Conservation (phyloP, 2,329 filamentous ascomycete genomes). For the Paraconiothyrium brasiliense region DNA sequence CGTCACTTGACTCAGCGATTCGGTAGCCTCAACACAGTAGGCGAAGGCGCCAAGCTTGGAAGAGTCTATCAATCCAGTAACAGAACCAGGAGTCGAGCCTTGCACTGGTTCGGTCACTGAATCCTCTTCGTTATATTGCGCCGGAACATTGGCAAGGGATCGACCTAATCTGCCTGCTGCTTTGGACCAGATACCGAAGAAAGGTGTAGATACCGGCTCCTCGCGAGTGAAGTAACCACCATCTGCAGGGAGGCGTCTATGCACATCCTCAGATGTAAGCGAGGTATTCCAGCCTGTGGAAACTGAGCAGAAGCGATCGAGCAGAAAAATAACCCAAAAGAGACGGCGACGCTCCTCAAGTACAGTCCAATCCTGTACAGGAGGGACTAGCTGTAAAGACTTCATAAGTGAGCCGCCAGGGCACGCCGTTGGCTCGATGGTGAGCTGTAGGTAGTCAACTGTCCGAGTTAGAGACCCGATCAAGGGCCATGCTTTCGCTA, state of each 20-base stretch:
- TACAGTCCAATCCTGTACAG: conserved; percentile 42
- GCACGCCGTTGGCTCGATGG: conserved; percentile 37
- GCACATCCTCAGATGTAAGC: conserved; percentile 46
- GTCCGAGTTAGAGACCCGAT: conserved; percentile 47
- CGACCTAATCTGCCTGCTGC: conserved; percentile 43
- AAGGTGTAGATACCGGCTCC: conserved; percentile 44
- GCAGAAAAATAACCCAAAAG: conserved; percentile 46
- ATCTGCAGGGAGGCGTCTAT: conserved; percentile 44
- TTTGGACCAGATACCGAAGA: conserved; percentile 49
- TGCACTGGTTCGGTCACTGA: conserved; percentile 32
- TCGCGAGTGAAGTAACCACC: conserved; percentile 47
- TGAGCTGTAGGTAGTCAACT: conserved; percentile 45
- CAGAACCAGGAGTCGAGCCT: conserved; percentile 42
- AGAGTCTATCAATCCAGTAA: conserved; percentile 43
- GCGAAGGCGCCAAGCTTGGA: conserved; percentile 48
- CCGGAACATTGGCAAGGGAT: conserved; percentile 43
- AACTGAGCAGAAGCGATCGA: conserved; percentile 46
- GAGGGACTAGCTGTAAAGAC: conserved; percentile 36
- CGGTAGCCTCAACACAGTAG: conserved; percentile 46
- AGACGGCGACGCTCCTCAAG: conserved; percentile 43
- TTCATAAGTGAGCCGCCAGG: conserved; percentile 41
- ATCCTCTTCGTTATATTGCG: conserved; percentile 47
- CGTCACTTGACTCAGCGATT: conserved; percentile 46
- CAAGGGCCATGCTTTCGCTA: conserved; percentile 41
- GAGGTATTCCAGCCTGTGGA: conserved; percentile 47